Conservation (phyloP, 495 filamentous ascomycete genomes). For the Hypoxylon fragiforme region DNA sequence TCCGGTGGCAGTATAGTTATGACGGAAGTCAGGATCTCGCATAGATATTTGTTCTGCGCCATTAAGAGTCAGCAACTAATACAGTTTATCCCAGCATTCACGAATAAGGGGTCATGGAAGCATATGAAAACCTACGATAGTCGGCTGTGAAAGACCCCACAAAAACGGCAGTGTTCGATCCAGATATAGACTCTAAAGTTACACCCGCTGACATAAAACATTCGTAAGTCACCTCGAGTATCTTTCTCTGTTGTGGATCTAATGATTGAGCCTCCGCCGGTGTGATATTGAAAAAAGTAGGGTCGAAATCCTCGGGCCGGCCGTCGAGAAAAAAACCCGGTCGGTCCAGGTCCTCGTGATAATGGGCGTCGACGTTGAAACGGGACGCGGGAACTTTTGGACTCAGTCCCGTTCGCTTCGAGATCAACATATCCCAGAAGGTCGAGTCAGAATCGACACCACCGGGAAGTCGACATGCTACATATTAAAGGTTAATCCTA, state of each 20-base stretch:
- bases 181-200: constrained; percentile 42
- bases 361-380: constrained; percentile 51
- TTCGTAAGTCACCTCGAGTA: constrained; percentile 54
- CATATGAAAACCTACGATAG: constrained; percentile 26
- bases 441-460: constrained; percentile 44
- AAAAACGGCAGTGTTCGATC: constrained; percentile 44
- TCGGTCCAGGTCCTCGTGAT: constrained; percentile 39
- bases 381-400: constrained; percentile 41
- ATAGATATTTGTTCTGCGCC: constrained; percentile 25
- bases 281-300: constrained; percentile 55
- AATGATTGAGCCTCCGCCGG: constrained; percentile 47
- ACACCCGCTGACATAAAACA: constrained; percentile 51
- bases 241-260: constrained; percentile 34
- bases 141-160: constrained; percentile 49
- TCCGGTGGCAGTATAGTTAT: constrained; percentile 37
- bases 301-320: constrained; percentile 51
- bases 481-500: constrained; percentile 14
- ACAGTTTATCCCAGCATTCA: neutral
- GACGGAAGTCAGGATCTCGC: constrained; percentile 31
- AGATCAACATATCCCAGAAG: constrained; percentile 37
- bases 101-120: neutral
- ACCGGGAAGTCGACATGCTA: constrained; percentile 38
- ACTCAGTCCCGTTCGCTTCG: constrained; percentile 37
- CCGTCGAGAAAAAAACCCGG: constrained; percentile 48
- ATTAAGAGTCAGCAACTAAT: neutral